Percentiles rank a stretch among this genome's conserved stretches.
Evolutionary conservation across 2,329 filamentous ascomycete genomes (phyloP).

Genomic region (Aspergillus jensenii): DNA sequence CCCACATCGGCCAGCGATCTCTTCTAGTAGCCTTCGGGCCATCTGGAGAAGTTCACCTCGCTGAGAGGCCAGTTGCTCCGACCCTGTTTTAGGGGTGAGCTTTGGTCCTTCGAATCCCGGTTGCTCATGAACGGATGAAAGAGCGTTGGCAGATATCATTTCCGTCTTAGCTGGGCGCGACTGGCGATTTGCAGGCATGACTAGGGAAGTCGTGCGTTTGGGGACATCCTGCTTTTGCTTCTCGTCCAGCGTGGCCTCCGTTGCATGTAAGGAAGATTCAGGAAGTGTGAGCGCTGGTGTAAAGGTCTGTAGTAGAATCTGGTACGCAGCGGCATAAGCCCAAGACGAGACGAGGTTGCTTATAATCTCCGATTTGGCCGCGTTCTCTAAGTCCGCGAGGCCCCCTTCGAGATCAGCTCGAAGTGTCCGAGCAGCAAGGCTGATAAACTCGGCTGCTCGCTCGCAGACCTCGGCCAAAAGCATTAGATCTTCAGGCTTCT

Average conservation of each 20-base stretch:
- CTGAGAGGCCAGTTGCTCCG: slow-evolving; percentile 78
- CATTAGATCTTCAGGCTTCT: slow-evolving; percentile 67
- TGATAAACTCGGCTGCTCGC: slow-evolving; percentile 79
- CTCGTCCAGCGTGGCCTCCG: slow-evolving; percentile 21
- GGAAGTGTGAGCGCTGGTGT: slow-evolving; percentile 38
- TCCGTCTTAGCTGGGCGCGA: slow-evolving; percentile 27
- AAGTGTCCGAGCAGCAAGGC: slow-evolving; percentile 74
- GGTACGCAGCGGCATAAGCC: slow-evolving; percentile 45
- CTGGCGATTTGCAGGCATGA: slow-evolving; percentile 21
- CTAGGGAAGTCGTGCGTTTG: slow-evolving; percentile 41
- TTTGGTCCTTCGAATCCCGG: slow-evolving; percentile 43
- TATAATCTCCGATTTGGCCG: slow-evolving; percentile 36
- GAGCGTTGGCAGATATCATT: slow-evolving; percentile 27
- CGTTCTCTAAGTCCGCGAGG: slow-evolving; percentile 44
- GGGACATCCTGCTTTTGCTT: slow-evolving; percentile 33
- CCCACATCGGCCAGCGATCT: slow-evolving; percentile 66
- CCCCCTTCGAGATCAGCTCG: slow-evolving; percentile 73
- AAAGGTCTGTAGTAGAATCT: slow-evolving; percentile 44
- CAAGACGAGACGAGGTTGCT: slow-evolving; percentile 50
- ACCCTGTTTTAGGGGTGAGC: slow-evolving; percentile 52
- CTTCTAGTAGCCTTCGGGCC: slow-evolving; percentile 75
- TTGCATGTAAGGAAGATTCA: slow-evolving; percentile 35
- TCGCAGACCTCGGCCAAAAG: slow-evolving; percentile 85
- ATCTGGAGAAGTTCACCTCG: slow-evolving; percentile 80
- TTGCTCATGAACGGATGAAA: slow-evolving; percentile 39